Percentiles rank a stretch among this genome's conserved stretches.
Evolutionary conservation across 1,284 basidiomycete species (phyloP).

Genomic region (Tilletia indica): DNA sequence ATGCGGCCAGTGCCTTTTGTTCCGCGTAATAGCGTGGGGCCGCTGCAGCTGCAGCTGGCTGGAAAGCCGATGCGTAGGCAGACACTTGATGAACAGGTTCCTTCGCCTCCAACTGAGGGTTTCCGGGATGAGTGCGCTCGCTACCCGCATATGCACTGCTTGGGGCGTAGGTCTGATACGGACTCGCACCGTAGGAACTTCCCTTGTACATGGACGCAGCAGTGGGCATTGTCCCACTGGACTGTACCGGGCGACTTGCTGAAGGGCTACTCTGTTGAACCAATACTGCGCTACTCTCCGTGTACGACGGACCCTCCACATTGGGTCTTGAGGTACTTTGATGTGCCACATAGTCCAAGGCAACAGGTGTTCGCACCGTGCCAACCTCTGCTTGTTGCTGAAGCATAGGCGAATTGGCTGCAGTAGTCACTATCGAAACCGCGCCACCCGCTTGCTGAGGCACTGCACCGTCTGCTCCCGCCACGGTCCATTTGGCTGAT

Average conservation of each 20-base stretch:
- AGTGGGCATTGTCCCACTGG: too few species aligned
- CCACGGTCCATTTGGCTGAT: background rate
- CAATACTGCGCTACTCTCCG: too few species aligned
- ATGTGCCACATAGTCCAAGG: background rate
- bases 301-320: background rate
- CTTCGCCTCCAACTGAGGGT: background rate
- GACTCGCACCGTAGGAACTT: background rate
- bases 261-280: too few species aligned
- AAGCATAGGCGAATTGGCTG: constrained; percentile 9
- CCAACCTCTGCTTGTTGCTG: background rate
- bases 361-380: background rate
- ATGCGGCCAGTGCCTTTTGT: background rate
- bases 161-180: background rate
- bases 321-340: background rate
- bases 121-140: background rate
- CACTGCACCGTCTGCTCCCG: background rate
- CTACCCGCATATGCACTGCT: background rate
- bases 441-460: background rate
- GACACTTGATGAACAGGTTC: background rate
- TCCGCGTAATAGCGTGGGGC: background rate
- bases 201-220: too few species aligned
- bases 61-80: constrained; percentile 2
- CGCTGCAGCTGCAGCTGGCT: background rate
- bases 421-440: background rate
- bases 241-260: too few species aligned